Base-by-base conservation (phyloP, 2,329 filamentous ascomycete species). In the Myriosclerotinia duriaeana region DNA sequence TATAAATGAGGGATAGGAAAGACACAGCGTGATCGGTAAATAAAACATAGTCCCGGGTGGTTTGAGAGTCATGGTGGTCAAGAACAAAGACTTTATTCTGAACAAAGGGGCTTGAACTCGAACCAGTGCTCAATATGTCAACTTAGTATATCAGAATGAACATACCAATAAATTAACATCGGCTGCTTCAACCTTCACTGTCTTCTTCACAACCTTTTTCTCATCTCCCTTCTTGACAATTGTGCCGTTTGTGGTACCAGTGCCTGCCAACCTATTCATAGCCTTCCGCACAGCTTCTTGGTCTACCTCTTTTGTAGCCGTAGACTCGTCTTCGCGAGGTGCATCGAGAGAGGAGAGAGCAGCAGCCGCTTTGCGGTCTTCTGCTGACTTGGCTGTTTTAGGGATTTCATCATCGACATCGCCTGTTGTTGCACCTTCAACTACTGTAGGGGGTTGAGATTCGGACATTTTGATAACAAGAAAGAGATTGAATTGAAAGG, bases 281-380 rank as follows among this genome's bases (percentile, higher is more conserved):
- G 90, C 90, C 75, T 90, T 87, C 73, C 82, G 86, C 62, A 90
- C 83, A 70, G 90, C 90, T 76, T 93, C 89, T 71, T 90, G 85
- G 69, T 87, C 81, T 69, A 85, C 83, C 74, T 84, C 83, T 56
- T 80, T 78, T 3, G 78, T 74, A 22, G 78, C 74, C 44, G 76
- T 74, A 54, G 82, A 79, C 40, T 84, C 81, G 58, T 82, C 81
- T 67, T 80, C 81, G 48, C 78, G 76, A 53, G 80, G 77, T 6
- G 69, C 67, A 75, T 92, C 89, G 71, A 93, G 87, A 69, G 84
- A 85, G 58, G 88, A 89, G 68, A 93, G 85, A 40, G 90, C 90
- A 8, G 87, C 88, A 52, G 89, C 89, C 55, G 89, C 89, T 78
- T 92, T 92, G 78, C 89, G 87, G 79, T 92, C 89, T 78, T 92